Conservation (phyloP, 2,329 filamentous ascomycete species). For the Diaporthe helianthi region DNA sequence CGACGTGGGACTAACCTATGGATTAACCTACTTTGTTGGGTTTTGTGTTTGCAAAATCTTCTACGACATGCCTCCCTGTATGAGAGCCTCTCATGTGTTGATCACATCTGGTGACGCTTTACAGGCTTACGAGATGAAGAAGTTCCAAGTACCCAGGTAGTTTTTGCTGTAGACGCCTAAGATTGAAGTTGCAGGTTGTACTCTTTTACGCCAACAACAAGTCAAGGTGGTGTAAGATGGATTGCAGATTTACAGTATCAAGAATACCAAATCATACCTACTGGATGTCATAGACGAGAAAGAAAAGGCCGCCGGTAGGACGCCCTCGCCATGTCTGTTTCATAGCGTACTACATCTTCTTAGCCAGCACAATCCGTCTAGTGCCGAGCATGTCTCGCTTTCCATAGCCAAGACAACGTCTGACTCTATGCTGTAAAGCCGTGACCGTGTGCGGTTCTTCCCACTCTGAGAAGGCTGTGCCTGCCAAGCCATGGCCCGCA, state of each 20-base stretch:
- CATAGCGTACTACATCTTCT: slow-evolving; percentile 19
- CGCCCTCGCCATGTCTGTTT: slow-evolving; percentile 13
- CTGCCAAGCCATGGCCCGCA: not conserved
- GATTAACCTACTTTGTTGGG: too few species aligned
- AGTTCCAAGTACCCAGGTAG: not conserved
- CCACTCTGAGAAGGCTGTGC: not conserved
- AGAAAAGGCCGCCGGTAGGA: not conserved
- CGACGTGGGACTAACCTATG: too few species aligned
- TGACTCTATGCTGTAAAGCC: not conserved
- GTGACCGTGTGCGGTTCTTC: not conserved
- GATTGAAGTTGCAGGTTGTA: not conserved
- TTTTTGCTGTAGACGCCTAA: not conserved
- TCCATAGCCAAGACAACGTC: not conserved
- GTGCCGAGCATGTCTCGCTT: not conserved
- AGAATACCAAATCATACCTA: not conserved
- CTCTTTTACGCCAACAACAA: not conserved
- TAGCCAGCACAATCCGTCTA: not conserved
- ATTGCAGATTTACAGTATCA: not conserved
- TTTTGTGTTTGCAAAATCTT: too few species aligned
- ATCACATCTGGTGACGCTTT: not conserved
- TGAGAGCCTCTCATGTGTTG: not conserved
- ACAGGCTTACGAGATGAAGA: not conserved
- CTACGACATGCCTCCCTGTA: too few species aligned
- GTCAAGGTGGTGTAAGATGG: not conserved
- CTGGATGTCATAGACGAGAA: not conserved